A percentile compares a stretch with the other conserved stretches of the same genome.
Evolutionary conservation across 805 yeast species (phyloP).

Genomic region (Candida sakaeoensis): DNA sequence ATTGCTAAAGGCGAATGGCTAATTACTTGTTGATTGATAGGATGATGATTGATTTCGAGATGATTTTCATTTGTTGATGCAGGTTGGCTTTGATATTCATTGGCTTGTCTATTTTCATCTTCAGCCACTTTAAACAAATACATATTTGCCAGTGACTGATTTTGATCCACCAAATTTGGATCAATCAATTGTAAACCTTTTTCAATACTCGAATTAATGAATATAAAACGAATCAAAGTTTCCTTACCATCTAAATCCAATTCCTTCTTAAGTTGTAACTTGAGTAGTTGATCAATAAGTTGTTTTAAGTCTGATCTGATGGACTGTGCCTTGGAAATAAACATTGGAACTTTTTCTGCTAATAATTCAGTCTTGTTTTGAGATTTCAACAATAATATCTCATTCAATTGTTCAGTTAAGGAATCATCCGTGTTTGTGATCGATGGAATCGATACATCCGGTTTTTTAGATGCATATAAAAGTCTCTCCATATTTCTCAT

Average conservation of each 20-base stretch:
- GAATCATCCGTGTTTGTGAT: constrained; percentile 10
- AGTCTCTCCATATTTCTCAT: constrained; percentile 75
- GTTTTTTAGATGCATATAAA: constrained; percentile 42
- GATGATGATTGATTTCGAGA: constrained; percentile 1
- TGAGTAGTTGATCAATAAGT: constrained; percentile 49
- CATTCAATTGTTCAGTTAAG: constrained; percentile 27
- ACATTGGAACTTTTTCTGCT: constrained; percentile 27
- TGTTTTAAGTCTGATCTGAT: constrained; percentile 28
- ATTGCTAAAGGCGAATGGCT: constrained; percentile 15
- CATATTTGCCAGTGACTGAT: constrained; percentile 6
- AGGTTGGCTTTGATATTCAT: constrained; percentile 6
- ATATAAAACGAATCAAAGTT: constrained; percentile 61
- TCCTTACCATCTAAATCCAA: constrained; percentile 72
- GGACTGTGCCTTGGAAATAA: constrained; percentile 23
- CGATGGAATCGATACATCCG: constrained; percentile 8
- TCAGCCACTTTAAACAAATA: constrained; percentile 17
- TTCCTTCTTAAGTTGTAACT: constrained; percentile 51
- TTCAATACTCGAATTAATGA: constrained; percentile 65
- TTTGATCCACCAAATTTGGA: constrained; percentile 23
- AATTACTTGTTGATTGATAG: constrained; percentile 1
- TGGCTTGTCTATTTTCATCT: constrained; percentile 16
- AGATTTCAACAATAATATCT: constrained; percentile 30
- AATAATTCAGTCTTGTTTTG: constrained; percentile 29
- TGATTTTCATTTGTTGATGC: constrained; percentile 1
- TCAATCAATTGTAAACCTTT: constrained; percentile 48